A percentile compares a stretch with the other conserved stretches of the same genome.
phyloP scores from a whole-genome alignment of 2,329 filamentous ascomycete species.

The Exserohilum turcica region DNA sequence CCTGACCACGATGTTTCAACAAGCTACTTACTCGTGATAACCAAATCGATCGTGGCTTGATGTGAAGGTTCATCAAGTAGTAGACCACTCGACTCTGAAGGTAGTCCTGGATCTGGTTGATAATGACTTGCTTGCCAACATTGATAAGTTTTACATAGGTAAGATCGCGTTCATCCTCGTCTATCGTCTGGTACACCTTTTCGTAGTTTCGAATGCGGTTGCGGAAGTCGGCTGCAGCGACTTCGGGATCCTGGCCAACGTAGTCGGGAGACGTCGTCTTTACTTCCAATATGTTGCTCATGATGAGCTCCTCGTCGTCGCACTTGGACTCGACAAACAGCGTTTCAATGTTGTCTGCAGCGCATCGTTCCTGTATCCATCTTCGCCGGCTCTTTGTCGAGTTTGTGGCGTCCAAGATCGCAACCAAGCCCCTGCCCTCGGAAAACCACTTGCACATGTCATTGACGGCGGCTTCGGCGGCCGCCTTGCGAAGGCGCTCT shows the following conservation, averaged over 20 bases:
- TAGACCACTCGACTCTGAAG: slow-evolving; percentile 95
- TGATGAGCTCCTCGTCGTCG: slow-evolving; percentile 93
- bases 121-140: slow-evolving; percentile 93
- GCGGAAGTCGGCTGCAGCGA: slow-evolving; percentile 87
- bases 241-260: slow-evolving; percentile 88
- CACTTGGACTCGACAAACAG: slow-evolving; percentile 97
- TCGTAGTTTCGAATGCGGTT: slow-evolving; percentile 97
- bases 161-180: slow-evolving; percentile 82
- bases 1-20: not conserved
- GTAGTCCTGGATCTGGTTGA: slow-evolving; percentile 97
- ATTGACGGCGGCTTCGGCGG: slow-evolving; percentile 85
- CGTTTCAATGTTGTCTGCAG: slow-evolving; percentile 79
- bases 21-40: slow-evolving; percentile 76
- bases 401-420: slow-evolving; percentile 95
- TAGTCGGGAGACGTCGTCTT: slow-evolving; percentile 98
- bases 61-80: slow-evolving; percentile 98
- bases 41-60: slow-evolving; percentile 96
- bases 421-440: slow-evolving; percentile 76
- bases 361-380: slow-evolving; percentile 87
- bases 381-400: slow-evolving; percentile 86
- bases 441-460: slow-evolving; percentile 97
- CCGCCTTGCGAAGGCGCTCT: slow-evolving; percentile 83
- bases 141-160: slow-evolving; percentile 98
- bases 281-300: slow-evolving; percentile 97
- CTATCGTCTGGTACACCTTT: slow-evolving; percentile 92